Evolutionary conservation across 2,329 filamentous ascomycete species (phyloP), one percentile per base, ranked within the genome.

Genomic region (Trichoderma sp.): DNA sequence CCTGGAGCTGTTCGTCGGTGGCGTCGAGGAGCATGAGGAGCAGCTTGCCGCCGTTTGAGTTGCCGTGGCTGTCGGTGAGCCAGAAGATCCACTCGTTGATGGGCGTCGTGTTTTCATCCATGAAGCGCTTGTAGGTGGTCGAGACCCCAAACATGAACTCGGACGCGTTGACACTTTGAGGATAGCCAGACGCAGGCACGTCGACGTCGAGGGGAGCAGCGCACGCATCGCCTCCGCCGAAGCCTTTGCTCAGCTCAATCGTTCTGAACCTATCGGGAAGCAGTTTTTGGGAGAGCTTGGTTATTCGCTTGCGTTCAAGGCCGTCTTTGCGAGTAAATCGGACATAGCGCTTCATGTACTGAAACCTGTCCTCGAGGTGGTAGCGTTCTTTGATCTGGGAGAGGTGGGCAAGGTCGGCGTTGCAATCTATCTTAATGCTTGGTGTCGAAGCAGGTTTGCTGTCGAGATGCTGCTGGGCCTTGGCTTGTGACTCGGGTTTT

Each of bases 111-210:
- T 80, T 80, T 0, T 81, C 77, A 70, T 85, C 82, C 72, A 78
- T 84, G 71, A 88, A 84, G 67, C 85, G 79, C 71, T 83, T 79
- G 77, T 84, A 87, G 2, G 85, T 87, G 9, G 86, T 87, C 1
- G 86, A 87, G 5, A 88, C 84, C 48, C 85, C 85, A 70, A 87
- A 87, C 75, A 87, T 83, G 74, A 87, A 85, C 69, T 86, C 84
- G 42, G 84, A 84, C 12, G 84, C 80, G 68, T 87, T 84, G 66
- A 83, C 85, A 1, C 81, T 81, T 3, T 78, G 75, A 5, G 86
- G 85, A 67, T 79, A 82, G 3, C 81, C 80, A 0, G 86, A 87
- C 54, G 79, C 78, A 8, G 85, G 75, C 4, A 87, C 85, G 0
- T 82, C 79, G 7, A 87, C 79, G 37, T 84, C 78, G 17, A 88